phyloP scores from a whole-genome alignment of 139 green algal species.

The Micractinium conductrix region DNA sequence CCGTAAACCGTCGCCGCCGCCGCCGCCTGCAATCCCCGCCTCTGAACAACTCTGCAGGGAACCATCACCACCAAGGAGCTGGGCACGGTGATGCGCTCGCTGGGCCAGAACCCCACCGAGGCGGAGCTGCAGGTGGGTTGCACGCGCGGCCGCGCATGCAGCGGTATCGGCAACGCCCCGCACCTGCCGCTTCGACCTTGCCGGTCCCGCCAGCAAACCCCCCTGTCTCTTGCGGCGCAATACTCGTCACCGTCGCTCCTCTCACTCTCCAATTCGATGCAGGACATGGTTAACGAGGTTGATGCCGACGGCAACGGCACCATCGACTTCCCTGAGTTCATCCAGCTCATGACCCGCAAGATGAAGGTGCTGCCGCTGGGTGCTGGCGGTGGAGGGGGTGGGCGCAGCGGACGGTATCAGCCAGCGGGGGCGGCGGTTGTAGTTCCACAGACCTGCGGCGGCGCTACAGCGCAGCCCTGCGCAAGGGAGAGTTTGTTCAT shows the following conservation, averaged over 20 bases:
- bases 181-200: too few relatives aligned
- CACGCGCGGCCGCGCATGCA: too few relatives aligned
- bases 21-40: not conserved
- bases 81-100: conserved; percentile 98
- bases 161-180: too few relatives aligned
- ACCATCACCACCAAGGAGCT: conserved; percentile 99
- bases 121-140: conserved; percentile 98
- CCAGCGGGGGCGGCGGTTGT: too few relatives aligned
- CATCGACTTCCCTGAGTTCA: conserved; percentile 99
- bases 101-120: conserved; percentile 99
- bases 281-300: conserved; percentile 99
- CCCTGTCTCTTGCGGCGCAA: too few relatives aligned
- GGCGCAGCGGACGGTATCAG: not conserved
- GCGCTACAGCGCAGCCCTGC: too few relatives aligned
- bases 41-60: too few relatives aligned
- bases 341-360: conserved; percentile 98
- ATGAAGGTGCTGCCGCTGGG: conserved; percentile 94
- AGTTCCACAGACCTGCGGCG: too few relatives aligned
- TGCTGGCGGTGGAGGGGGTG: not conserved
- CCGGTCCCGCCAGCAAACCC: too few relatives aligned
- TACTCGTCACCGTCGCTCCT: too few relatives aligned
- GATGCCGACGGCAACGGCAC: conserved; percentile 99
- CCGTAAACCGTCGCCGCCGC: not conserved
- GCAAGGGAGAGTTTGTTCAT: not conserved
- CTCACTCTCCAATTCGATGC: too few relatives aligned